Conservation (phyloP, 2,329 filamentous ascomycete species). For the Fusarium buxicola region DNA sequence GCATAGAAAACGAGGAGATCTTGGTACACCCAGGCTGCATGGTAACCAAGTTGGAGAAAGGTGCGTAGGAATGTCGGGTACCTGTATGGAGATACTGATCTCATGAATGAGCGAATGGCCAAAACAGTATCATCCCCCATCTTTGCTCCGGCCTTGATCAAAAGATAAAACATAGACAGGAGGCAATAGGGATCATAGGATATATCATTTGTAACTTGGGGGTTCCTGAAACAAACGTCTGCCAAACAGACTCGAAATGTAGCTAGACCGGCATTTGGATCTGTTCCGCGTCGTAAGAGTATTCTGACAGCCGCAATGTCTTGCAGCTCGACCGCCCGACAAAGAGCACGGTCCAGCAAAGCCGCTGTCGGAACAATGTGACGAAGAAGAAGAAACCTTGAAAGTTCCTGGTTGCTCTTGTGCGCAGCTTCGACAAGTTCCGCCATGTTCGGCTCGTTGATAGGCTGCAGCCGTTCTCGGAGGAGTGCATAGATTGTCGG, state of each 20-base stretch:
- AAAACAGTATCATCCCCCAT: background rate
- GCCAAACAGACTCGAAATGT: background rate
- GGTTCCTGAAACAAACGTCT: too few relatives aligned
- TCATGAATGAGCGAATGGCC: too few relatives aligned
- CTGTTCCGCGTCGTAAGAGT: background rate
- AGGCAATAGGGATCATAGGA: too few relatives aligned
- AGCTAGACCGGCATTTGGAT: background rate
- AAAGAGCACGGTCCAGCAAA: background rate
- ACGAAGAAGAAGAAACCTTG: background rate
- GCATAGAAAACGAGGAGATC: background rate
- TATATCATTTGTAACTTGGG: too few relatives aligned
- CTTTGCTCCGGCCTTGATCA: background rate
- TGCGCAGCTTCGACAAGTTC: background rate
- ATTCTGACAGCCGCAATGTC: background rate
- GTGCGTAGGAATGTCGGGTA: background rate
- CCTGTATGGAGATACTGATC: background rate
- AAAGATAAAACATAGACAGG: background rate
- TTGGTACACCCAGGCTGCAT: background rate
- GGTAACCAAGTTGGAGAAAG: background rate
- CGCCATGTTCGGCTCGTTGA: too few relatives aligned
- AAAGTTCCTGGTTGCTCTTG: background rate
- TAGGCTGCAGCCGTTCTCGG: background rate
- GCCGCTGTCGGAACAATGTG: rapidly evolving
- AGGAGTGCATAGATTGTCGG: rapidly evolving
- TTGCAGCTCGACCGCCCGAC: rapidly evolving